These are phyloP conservation scores for Mycoemilia scoparia DNA, from an alignment of 192 early-diverging fungal species.

Conservation along the genomic window DNA sequence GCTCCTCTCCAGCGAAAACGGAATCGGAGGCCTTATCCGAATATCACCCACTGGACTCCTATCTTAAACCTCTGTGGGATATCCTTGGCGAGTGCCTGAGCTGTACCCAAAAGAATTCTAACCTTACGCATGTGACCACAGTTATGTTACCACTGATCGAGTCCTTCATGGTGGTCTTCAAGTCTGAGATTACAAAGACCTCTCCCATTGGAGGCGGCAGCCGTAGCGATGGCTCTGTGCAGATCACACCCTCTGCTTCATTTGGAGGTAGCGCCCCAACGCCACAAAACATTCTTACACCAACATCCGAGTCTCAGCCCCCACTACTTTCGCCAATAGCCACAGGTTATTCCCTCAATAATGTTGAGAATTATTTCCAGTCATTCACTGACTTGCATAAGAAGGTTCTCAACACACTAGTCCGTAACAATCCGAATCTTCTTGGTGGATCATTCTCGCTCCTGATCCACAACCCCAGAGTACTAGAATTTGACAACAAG, in stretches of 20 bases:
- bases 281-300: slow-evolving; percentile 14
- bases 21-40: slow-evolving; percentile 14
- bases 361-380: slow-evolving; percentile 54
- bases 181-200: slow-evolving; percentile 54
- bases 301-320: too few relatives aligned
- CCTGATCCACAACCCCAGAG: slow-evolving; percentile 90
- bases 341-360: not conserved
- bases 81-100: slow-evolving; percentile 53
- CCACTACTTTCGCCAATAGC: too few relatives aligned
- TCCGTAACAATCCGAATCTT: slow-evolving; percentile 86
- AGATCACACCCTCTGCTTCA: not conserved
- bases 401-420: slow-evolving; percentile 93
- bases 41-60: slow-evolving; percentile 14
- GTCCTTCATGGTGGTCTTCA: slow-evolving; percentile 94
- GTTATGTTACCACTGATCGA: slow-evolving; percentile 88
- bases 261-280: slow-evolving; percentile 1
- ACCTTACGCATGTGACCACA: slow-evolving; percentile 78
- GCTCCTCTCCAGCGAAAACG: slow-evolving; percentile 8
- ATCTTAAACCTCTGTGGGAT: slow-evolving; percentile 57
- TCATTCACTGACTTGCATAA: slow-evolving; percentile 83
- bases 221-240: slow-evolving; percentile 14
- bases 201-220: too few relatives aligned
- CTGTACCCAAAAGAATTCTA: slow-evolving; percentile 51
- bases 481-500: slow-evolving; percentile 99
- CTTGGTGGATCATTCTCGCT: slow-evolving; percentile 95